Base-by-base conservation (phyloP, 495 filamentous ascomycete genomes). In the Cercophora scortea region DNA sequence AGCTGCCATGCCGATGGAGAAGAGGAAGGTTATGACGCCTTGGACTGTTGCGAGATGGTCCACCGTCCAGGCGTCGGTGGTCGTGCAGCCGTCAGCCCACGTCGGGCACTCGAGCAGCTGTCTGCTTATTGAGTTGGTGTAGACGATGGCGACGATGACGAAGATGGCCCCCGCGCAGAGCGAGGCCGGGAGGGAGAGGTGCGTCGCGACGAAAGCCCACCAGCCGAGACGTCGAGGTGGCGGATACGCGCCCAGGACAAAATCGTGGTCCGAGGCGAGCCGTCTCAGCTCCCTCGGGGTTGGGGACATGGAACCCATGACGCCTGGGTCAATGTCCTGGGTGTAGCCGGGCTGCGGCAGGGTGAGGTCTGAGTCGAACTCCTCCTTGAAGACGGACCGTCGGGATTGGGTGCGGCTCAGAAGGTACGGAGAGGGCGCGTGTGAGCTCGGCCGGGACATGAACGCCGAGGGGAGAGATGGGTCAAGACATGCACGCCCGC, bases 221-320 rank as follows among this genome's bases (percentile, higher is more conserved):
- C 52, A 53, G 11, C 64, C 64, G 5, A 57, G 52, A 40, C 57
- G 61, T 13, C 48, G 17, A 7, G 64, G 51, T 7, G 38, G 10
- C 1, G 60, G 56, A 4, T 45, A 42, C 6, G 59, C 62, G 9
- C 53, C 55, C 1, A 58, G 47, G 32, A 67, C 60, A 35, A 62
- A 67, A 19, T 62, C 54, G 41, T 67, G 64, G 33, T 64, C 59
- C 0, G 64, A 62, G 4, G 64, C 64, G 35, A 64, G 53, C 6
- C 61, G 59, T 6, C 59, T 49, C 16, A 67, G 32, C 41, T 62
- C 59, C 38, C 62, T 34, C 1, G 61, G 59, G 2, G 64, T 67
- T 0, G 58, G 58, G 2, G 38, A 46, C 12, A 35, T 13, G 60
- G 52, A 10, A 50, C 41, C 32, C 61, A 60, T 61, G 49, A 42